Conservation (phyloP, 2,329 filamentous ascomycete species). For the Harringtonia lauricola region DNA sequence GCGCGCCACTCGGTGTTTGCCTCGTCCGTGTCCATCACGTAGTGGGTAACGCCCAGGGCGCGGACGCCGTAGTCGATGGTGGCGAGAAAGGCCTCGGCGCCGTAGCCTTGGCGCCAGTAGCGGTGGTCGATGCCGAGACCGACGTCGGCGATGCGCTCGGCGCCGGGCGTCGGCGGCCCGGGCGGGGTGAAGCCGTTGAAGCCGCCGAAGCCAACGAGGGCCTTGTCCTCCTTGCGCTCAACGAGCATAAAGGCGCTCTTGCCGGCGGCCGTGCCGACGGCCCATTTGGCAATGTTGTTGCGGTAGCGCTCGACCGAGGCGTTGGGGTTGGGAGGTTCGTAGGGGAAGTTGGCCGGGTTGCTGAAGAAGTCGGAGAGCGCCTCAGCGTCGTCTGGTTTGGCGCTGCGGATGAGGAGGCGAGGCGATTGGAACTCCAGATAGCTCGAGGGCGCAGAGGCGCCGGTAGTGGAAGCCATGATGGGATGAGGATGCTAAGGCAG, state of each 20-base stretch:
- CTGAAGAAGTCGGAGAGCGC: neutral
- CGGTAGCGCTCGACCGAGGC: neutral
- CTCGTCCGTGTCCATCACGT: slow-evolving; percentile 1
- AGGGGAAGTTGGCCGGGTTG: neutral
- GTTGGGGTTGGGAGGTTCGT: neutral
- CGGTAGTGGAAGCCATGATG: too few species aligned
- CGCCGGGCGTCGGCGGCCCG: neutral
- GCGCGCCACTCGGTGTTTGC: neutral
- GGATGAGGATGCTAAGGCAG: too few species aligned
- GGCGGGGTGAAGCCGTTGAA: neutral
- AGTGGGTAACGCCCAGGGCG: neutral
- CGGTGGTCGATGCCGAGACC: slow-evolving; percentile 3
- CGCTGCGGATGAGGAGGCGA: neutral
- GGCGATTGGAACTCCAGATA: neutral
- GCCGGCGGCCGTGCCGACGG: neutral
- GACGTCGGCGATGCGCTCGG: neutral
- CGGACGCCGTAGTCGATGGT: neutral
- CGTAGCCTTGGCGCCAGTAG: slow-evolving; percentile 1
- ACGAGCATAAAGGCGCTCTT: neutral
- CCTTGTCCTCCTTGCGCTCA: neutral
- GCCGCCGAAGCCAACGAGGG: neutral
- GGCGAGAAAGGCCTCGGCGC: neutral
- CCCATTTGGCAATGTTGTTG: neutral
- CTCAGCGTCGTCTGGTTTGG: neutral
- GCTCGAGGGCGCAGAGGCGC: too few species aligned